Evolutionary conservation across 352 stramenopile species (phyloP).

Genomic region (Globisporangium polare): DNA sequence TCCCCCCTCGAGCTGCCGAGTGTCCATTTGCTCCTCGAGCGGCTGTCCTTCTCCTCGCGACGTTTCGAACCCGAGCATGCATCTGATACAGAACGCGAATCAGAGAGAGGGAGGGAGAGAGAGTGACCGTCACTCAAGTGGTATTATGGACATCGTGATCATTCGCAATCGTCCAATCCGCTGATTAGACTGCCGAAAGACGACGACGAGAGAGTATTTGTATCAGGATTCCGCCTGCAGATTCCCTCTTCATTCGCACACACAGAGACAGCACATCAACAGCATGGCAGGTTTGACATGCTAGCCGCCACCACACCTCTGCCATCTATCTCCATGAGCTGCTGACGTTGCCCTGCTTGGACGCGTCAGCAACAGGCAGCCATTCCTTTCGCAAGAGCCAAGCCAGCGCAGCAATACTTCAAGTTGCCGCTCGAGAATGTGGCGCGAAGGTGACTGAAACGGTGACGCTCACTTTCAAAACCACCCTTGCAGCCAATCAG

Average conservation of each 20-base stretch:
- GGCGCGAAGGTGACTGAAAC: constrained; percentile 5
- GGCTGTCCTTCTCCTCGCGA: not conserved
- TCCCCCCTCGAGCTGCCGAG: not conserved
- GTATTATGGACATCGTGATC: not conserved
- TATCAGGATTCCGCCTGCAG: no score
- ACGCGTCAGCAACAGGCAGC: not conserved
- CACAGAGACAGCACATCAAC: no score
- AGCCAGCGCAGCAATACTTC: constrained; percentile 3
- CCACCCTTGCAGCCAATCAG: constrained; percentile 1
- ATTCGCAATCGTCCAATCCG: constrained; percentile 1
- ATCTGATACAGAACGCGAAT: not conserved
- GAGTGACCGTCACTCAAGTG: not conserved
- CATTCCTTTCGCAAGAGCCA: not conserved
- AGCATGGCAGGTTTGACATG: no score
- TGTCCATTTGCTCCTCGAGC: not conserved
- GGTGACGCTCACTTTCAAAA: constrained; percentile 4
- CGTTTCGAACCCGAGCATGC: not conserved
- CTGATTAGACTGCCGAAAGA: not conserved
- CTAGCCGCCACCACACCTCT: no score
- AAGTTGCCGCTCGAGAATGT: constrained; percentile 6
- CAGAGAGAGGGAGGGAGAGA: no score
- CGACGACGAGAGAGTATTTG: not conserved
- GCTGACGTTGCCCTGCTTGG: not conserved
- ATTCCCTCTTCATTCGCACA: no score
- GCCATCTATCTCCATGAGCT: no score